phyloP scores from a whole-genome alignment of 2,329 filamentous ascomycete genomes.

The Penicillium nordicum region DNA sequence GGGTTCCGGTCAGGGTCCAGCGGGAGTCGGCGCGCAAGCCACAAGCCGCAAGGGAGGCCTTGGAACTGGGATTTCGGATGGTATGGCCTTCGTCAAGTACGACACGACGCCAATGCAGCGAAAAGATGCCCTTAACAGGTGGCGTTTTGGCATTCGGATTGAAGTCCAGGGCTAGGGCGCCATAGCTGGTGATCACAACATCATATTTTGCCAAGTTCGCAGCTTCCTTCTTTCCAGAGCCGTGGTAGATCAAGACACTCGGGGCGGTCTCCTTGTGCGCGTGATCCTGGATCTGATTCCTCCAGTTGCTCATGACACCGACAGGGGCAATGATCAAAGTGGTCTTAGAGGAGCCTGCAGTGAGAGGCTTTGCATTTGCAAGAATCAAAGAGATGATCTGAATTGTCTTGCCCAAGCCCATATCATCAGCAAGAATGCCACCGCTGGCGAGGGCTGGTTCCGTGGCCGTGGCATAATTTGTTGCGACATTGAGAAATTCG shows the following conservation, averaged over 20 bases:
- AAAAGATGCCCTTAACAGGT: conserved; percentile 54
- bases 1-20: conserved; percentile 78
- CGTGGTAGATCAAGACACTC: conserved; percentile 72
- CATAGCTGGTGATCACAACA: conserved; percentile 81
- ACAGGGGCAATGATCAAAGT: conserved; percentile 81
- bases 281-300: conserved; percentile 71
- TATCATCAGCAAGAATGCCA: conserved; percentile 85
- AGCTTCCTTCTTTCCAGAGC: conserved; percentile 55
- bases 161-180: conserved; percentile 67
- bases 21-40: conserved; percentile 65
- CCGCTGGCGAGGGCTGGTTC: conserved; percentile 68
- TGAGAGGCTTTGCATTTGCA: conserved; percentile 46
- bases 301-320: conserved; percentile 89
- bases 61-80: conserved; percentile 74
- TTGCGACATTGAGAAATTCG: conserved; percentile 66
- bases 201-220: conserved; percentile 63
- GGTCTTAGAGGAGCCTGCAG: conserved; percentile 51
- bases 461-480: conserved; percentile 59
- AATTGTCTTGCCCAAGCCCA: conserved; percentile 87
- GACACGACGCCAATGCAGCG: conserved; percentile 70
- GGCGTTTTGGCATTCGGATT: conserved; percentile 48
- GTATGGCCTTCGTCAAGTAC: conserved; percentile 81
- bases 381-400: conserved; percentile 79
- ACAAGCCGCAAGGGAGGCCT: conserved; percentile 66
- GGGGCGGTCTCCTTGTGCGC: conserved; percentile 62